phyloP scores from a whole-genome alignment of 208 protist genomes.

The Crithidia sp. region DNA sequence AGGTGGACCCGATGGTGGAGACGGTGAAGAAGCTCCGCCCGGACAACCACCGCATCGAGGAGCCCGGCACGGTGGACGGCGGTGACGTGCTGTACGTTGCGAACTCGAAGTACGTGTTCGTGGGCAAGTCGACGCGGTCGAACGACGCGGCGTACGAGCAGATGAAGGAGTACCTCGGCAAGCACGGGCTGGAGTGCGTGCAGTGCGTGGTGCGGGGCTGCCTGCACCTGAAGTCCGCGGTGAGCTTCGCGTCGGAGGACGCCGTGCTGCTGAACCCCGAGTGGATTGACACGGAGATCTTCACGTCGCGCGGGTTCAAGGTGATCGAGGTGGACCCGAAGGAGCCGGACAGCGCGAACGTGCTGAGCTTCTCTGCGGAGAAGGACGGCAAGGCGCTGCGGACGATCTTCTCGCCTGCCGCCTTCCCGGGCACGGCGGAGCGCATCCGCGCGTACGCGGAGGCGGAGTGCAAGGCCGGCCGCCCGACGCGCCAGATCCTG shows the following conservation, averaged over 20 bases:
- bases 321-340: conserved; percentile 39
- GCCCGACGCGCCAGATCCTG: conserved; percentile 37
- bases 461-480: conserved; percentile 36
- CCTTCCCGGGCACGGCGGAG: conserved; percentile 36
- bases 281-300: conserved; percentile 42
- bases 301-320: conserved; percentile 47
- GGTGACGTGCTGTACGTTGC: conserved; percentile 53
- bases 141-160: conserved; percentile 54
- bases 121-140: conserved; percentile 54
- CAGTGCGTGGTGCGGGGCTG: conserved; percentile 37
- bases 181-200: conserved; percentile 50
- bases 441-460: conserved; percentile 38
- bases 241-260: conserved; percentile 36
- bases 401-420: conserved; percentile 37
- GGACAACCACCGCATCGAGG: conserved; percentile 41
- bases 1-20: conserved; percentile 45
- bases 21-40: conserved; percentile 38
- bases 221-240: conserved; percentile 57
- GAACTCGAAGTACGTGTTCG: conserved; percentile 56
- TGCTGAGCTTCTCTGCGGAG: conserved; percentile 36
- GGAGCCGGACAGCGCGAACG: conserved; percentile 51
- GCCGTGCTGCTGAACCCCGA: conserved; percentile 47
- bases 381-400: conserved; percentile 30
- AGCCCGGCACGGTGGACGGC: conserved; percentile 51
- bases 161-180: conserved; percentile 49